phyloP scores from a whole-genome alignment of 257 asterid genomes.

The Handroanthus guayacan region DNA sequence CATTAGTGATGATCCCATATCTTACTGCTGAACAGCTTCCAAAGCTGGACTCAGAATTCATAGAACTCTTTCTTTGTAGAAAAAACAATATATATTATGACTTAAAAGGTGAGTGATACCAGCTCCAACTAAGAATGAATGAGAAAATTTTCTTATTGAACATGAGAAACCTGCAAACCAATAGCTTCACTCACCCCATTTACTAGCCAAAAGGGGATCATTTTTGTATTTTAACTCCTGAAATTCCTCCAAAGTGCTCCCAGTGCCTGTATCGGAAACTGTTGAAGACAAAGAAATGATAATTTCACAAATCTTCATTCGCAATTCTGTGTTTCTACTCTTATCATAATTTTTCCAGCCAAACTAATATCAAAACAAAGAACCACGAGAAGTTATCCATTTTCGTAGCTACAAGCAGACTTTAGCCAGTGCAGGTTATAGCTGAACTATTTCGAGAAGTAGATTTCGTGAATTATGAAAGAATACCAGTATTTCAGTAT shows the following conservation, averaged over 20 bases:
- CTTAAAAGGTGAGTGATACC: conserved; percentile 1
- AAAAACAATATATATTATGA: background rate
- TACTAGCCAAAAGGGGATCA: conserved; percentile 44
- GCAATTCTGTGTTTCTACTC: background rate
- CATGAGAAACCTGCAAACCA: background rate
- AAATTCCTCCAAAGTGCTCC: conserved; percentile 73
- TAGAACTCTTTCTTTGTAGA: background rate
- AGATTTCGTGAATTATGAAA: background rate
- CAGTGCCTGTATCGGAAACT: conserved; percentile 89
- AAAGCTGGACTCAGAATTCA: background rate
- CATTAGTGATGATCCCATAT: conserved; percentile 10
- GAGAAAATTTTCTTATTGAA: conserved; percentile 8
- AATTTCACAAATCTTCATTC: background rate
- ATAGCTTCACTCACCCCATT: conserved; percentile 69
- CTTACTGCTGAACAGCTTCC: background rate
- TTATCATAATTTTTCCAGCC: background rate
- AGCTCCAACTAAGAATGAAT: background rate
- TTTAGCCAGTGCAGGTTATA: conserved; percentile 14
- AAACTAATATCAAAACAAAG: conserved; percentile 2
- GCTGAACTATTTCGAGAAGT: background rate
- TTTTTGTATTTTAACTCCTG: conserved; percentile 44
- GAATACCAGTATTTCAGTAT: background rate
- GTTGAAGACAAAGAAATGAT: conserved; percentile 41
- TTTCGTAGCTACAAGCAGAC: conserved; percentile 1
- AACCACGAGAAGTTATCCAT: conserved; percentile 5